These are phyloP conservation scores for Phlebiopsis flavidoalba DNA, from an alignment of 768 basidiomycete species.

Conservation along the genomic window DNA sequence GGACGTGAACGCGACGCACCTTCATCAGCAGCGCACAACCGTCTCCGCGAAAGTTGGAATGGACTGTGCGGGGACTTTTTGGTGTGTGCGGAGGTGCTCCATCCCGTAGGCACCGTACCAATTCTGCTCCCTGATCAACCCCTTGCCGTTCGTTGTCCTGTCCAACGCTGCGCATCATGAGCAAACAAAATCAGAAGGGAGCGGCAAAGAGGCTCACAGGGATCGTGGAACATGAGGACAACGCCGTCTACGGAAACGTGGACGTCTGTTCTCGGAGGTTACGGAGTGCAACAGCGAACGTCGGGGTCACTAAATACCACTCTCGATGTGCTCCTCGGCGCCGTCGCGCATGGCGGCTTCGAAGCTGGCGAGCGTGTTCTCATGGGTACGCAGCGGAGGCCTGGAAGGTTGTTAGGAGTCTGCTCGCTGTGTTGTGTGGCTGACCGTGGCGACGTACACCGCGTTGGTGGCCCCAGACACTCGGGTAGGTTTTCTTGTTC, in stretches of 20 bases:
- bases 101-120: slow-evolving; percentile 53
- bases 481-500: slow-evolving; percentile 35
- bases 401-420: slow-evolving; percentile 32
- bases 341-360: slow-evolving; percentile 93
- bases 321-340: slow-evolving; percentile 88
- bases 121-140: slow-evolving; percentile 46
- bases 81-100: slow-evolving; percentile 72
- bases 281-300: slow-evolving; percentile 25
- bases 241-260: slow-evolving; percentile 84
- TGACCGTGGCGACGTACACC: slow-evolving; percentile 41
- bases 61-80: slow-evolving; percentile 79
- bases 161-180: slow-evolving; percentile 42
- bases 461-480: slow-evolving; percentile 79
- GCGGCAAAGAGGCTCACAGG: slow-evolving; percentile 39
- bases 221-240: slow-evolving; percentile 96
- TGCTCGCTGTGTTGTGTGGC: slow-evolving; percentile 4
- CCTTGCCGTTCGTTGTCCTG: slow-evolving; percentile 74
- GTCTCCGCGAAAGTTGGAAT: slow-evolving; percentile 92
- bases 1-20: slow-evolving; percentile 27
- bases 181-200: neutral
- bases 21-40: slow-evolving; percentile 72
- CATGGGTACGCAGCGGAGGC: slow-evolving; percentile 83
- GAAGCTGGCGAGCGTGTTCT: slow-evolving; percentile 95
- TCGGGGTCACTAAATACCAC: slow-evolving; percentile 60
- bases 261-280: slow-evolving; percentile 74